Evolutionary conservation across 805 yeast genomes (phyloP), one percentile per base, ranked within the genome.

Genomic region (Candida ascalaphidarum): DNA sequence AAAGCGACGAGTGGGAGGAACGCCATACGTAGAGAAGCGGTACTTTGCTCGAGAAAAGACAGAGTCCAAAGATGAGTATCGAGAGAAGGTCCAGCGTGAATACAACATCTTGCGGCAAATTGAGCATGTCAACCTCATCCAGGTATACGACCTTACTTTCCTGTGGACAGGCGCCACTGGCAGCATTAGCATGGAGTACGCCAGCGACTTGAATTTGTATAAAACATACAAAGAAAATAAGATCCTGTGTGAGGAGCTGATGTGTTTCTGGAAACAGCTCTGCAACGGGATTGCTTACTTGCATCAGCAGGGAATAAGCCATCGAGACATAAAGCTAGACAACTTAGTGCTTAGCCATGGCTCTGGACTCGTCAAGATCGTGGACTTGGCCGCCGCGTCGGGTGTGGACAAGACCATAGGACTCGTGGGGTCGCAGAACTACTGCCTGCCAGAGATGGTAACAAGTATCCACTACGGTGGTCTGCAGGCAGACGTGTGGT

Each of bases 311-410:
- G 45, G 48, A 14, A 37, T 67, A 11, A 61, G 67, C 33, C 77
- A 71, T 41, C 50, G 77, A 22, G 78, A 71, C 46, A 40, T 71
- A 29, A 71, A 71, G 44, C 49, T 65, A 14, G 69, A 59, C 16
- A 71, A 71, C 35, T 37, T 70, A 26, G 56, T 69, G 19, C 27
- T 69, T 13, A 52, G 42, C 25, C 14, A 28, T 11, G 18, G 12
- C 1, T 25, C 34, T 11, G 58, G 58, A 0, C 26, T 31, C 2
- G 37, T 68, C 23, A 71, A 70, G 40, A 36, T 71, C 12, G 63
- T 71, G 18, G 78, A 71, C 34, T 58, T 58, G 31, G 57, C 50
- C 6, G 52, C 64, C 7, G 54, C 60, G 3, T 22, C 37, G 7
- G 20, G 30, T 8, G 24, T 37, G 6, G 27, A 15, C 14, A 33